These are phyloP conservation scores for Silene noctiflora DNA, from an alignment of 179 eudicot genomes.

Conservation along the genomic window DNA sequence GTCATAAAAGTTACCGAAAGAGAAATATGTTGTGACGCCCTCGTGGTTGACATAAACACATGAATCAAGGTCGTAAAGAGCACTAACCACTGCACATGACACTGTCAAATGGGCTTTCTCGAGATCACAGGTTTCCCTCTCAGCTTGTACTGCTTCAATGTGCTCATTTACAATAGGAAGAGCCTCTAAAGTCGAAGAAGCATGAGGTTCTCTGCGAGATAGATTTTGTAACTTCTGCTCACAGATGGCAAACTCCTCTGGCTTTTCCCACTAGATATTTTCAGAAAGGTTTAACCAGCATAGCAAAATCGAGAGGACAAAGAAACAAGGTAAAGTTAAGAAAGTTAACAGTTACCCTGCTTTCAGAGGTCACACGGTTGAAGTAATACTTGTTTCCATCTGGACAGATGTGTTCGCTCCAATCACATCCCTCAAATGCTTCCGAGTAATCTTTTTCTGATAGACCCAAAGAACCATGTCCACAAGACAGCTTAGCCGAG, in stretches of 20 bases:
- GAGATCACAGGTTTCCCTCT: conserved; percentile 21
- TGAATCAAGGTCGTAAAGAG: background rate
- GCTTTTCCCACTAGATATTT: conserved; percentile 44
- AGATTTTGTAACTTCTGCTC: conserved; percentile 24
- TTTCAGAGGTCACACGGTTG: conserved; percentile 41
- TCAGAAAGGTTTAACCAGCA: conserved; percentile 11
- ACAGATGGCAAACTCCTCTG: conserved; percentile 36
- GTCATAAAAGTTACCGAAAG: too few species aligned
- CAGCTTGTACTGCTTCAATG: conserved; percentile 13
- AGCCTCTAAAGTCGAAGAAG: conserved; percentile 18
- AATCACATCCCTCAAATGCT: conserved; percentile 36
- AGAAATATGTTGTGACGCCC: too few species aligned
- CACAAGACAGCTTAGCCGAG: conserved; percentile 16
- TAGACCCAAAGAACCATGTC: conserved; percentile 21
- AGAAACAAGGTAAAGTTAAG: conserved; percentile 9
- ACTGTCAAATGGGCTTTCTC: conserved; percentile 24
- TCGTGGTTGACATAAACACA: too few species aligned
- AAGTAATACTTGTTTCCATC: conserved; percentile 46
- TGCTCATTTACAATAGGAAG: conserved; percentile 21
- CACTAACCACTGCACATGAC: conserved; percentile 39
- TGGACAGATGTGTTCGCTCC: conserved; percentile 53
- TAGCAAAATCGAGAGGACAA: background rate
- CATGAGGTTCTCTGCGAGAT: conserved; percentile 16
- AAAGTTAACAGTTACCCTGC: conserved; percentile 33
- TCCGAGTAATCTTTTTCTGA: conserved; percentile 22